These are phyloP conservation scores for Solanum hybrid DNA, from an alignment of 305 asterid genomes.

Conservation along the genomic window DNA sequence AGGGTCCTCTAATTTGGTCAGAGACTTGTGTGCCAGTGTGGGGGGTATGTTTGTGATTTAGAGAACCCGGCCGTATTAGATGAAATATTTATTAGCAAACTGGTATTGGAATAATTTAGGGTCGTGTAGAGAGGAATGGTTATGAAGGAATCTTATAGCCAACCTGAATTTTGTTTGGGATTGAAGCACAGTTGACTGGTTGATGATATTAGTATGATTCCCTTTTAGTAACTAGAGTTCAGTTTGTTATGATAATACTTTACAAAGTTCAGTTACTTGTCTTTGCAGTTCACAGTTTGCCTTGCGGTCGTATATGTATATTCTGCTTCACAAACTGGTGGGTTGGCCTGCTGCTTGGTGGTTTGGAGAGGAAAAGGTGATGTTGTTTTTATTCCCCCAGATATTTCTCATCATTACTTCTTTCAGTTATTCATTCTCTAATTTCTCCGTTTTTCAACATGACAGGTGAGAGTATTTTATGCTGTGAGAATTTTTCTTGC, in stretches of 20 bases:
- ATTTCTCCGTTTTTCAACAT: constrained; percentile 8
- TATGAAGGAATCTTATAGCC: too few species aligned
- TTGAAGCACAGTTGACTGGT: neutral
- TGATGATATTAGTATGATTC: neutral
- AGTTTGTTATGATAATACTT: neutral
- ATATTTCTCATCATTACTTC: neutral
- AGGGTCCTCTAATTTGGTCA: neutral
- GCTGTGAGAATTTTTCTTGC: constrained; percentile 82
- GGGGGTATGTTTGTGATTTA: neutral
- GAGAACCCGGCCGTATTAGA: neutral
- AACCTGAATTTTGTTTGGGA: neutral
- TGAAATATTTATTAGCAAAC: neutral
- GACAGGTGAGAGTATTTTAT: constrained; percentile 87
- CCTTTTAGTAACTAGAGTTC: neutral
- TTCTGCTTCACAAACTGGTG: constrained; percentile 69
- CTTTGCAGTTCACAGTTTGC: constrained; percentile 82
- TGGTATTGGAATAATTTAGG: neutral
- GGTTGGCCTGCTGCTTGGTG: constrained; percentile 90
- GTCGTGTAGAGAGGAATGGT: neutral
- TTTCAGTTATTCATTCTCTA: neutral
- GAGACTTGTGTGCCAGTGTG: neutral
- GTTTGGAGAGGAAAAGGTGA: constrained; percentile 89
- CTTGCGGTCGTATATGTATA: constrained; percentile 73
- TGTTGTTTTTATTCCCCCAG: neutral
- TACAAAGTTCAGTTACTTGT: constrained; percentile 10